phyloP scores from a whole-genome alignment of 1,284 basidiomycete genomes.

The Macrocybe sp. region DNA sequence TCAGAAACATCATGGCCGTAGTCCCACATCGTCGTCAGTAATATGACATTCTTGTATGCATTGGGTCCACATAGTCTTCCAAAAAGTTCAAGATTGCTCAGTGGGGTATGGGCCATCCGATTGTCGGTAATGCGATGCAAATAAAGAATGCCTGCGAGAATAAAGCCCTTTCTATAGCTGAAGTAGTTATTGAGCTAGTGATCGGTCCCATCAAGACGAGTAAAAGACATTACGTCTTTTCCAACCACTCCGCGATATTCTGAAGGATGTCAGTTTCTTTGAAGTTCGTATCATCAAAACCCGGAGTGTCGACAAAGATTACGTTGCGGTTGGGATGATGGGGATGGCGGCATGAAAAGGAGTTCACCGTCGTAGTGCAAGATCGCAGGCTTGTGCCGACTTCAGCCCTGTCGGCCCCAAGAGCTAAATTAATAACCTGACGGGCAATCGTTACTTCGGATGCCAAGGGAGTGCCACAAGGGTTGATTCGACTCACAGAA shows the following conservation, averaged over 20 bases:
- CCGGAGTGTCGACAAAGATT: constrained; percentile 20
- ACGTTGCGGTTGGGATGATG: constrained; percentile 10
- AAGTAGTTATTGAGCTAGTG: not conserved
- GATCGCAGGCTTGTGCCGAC: constrained; percentile 9
- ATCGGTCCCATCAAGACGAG: not conserved
- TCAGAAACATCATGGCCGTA: constrained; percentile 8
- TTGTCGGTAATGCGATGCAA: constrained; percentile 18
- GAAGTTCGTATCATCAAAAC: constrained; percentile 16
- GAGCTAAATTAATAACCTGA: too few species aligned
- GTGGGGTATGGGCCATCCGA: constrained; percentile 13
- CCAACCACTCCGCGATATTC: constrained; percentile 15
- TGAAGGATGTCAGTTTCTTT: constrained; percentile 15
- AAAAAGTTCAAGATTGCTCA: constrained; percentile 13
- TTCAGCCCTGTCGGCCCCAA: too few species aligned
- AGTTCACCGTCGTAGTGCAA: constrained; percentile 12
- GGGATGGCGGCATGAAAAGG: constrained; percentile 11
- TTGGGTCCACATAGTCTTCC: constrained; percentile 12
- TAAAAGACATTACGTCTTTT: constrained; percentile 9
- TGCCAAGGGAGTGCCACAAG: too few species aligned
- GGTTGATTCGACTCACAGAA: constrained; percentile 7
- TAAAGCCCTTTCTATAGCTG: constrained; percentile 12
- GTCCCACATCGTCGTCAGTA: constrained; percentile 16
- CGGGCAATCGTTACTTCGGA: too few species aligned
- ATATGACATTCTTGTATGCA: constrained; percentile 10
- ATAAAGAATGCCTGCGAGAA: constrained; percentile 16